Base-by-base conservation (phyloP, 1,284 basidiomycete species). In the Apiotrichum laibachii region DNA sequence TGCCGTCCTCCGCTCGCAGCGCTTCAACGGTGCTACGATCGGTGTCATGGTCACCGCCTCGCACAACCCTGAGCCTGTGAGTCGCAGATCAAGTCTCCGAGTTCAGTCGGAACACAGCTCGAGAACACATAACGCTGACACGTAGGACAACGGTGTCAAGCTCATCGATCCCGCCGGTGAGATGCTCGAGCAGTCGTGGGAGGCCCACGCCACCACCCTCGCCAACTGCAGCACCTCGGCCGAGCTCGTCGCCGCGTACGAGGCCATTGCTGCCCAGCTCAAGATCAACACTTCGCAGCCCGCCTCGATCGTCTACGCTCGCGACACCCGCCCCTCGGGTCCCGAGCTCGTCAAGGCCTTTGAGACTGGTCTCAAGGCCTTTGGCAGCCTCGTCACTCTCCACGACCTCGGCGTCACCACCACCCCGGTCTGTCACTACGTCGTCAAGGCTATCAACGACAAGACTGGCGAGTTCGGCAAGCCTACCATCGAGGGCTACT, bases 21-120 rank as follows among this genome's bases (percentile, higher is more conserved):
- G 86, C 65, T 81, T 94, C 40, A 87, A 88, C 73, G 94, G 96
- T 50, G 89, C 88, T 75, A 88, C 87, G 39, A 89, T 99, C 70
- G 96, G 96, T 35, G 89, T 99, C 22, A 99, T 99, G 96, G 88
- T 99, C 71, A 99, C 96, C 42, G 96, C 96, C 5, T 96, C 92
- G 26, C 96, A 99, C 80, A 99, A 99, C 77, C 95, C 95, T 19
- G 95, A 95, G 76, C 84, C 86, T 71, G 93, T 94, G 70, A 67
- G 83, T 76, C 13, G 6, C 13, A 2, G 4, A 11, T 10, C 7
- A 31, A 52, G n/a, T 13, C 18, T n/a, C 34, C 48, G 18, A 13
- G 21, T 2, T 46, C 18, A 11, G 11, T 49, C 18, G 6, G 18
- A 15, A 16, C 16, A 48, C 22, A 12, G 9, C 7, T 11, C 11